A percentile compares a stretch with the other conserved stretches of the same genome.
These are phyloP conservation scores for Globisporangium okanoganense DNA, from an alignment of 352 stramenopile species.

Conservation along the genomic window DNA sequence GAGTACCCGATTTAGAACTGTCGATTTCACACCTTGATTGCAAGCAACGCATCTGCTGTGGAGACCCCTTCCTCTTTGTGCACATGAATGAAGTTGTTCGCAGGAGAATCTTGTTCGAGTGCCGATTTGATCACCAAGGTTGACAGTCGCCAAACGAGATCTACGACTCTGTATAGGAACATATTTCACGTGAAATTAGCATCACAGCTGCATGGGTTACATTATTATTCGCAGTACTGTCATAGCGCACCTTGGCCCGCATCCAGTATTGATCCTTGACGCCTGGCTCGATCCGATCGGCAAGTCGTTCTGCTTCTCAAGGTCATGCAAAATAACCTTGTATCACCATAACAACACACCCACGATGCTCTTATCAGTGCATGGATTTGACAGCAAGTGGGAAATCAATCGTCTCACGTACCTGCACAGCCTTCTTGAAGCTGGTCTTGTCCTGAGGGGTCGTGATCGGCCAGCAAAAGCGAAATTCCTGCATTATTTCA, in stretches of 20 bases:
- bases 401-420: conserved; percentile 4
- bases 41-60: conserved; percentile 11
- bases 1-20: not conserved
- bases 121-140: conserved; percentile 34
- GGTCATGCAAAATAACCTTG: conserved; percentile 33
- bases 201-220: not conserved
- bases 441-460: conserved; percentile 57
- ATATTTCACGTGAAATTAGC: not conserved
- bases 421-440: conserved; percentile 60
- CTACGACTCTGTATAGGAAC: conserved; percentile 29
- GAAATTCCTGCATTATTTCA: conserved; percentile 28
- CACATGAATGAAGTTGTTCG: conserved; percentile 11
- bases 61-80: not conserved
- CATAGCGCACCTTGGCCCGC: conserved; percentile 29
- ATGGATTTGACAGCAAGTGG: not conserved
- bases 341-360: not conserved
- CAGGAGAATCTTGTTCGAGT: conserved; percentile 18
- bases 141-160: conserved; percentile 51
- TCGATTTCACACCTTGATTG: conserved; percentile 17
- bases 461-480: conserved; percentile 51
- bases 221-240: not conserved
- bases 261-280: conserved; percentile 48
- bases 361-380: not conserved
- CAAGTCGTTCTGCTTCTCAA: conserved; percentile 41
- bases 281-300: conserved; percentile 48